Base-by-base conservation (phyloP, 371 early-diverging fungal genomes). In the Syncephalastrum racemosum region DNA sequence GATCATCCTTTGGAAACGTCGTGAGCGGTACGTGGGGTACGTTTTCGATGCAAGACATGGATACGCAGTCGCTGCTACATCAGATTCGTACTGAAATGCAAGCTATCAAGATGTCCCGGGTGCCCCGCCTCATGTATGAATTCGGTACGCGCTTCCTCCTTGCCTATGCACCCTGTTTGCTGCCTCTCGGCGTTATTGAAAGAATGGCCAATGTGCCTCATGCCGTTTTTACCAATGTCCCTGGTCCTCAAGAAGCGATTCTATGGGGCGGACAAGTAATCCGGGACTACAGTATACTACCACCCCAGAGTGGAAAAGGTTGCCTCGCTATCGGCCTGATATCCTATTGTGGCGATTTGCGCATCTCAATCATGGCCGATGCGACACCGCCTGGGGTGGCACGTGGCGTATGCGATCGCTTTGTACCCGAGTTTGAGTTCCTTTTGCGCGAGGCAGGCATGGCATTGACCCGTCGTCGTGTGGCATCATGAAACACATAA, bases 191-290 rank as follows among this genome's bases (percentile, higher is more conserved):
- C 3, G 42, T 31, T 0, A 27, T 59, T 19, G 40, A 62, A 4
- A 41, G 60, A 2, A 16, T 53, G 7, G 52, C 58, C 5, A 60
- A 62, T 54, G 56, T 68, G 13, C 58, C 61, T 12, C 75, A 71
- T 50, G 75, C 62, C 3, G 66, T 75, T 0, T 62, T 75, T 52
- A 72, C 72, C n/a, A 72, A 75, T 40, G 50, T 73, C 0, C 63
- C 67, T 25, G 77, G 71, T 6, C 69, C 73, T 14, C 56, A 59
- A 0, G 44, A 56, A 5, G 63, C 69, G 2, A 59, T 73, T 20
- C 19, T 53, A 15, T 77, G 71, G 64, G 77, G 69, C 20, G 71
- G 67, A 2, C 62, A 67, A 53, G 50, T 52, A 19, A 65, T 73
- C 31, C 36, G 53, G 19, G 63, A 60, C 19, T 68, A 61, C 41